Evolutionary conservation across 225 moss, liverwort and hornwort species (phyloP).

Genomic region (Physcomitrium patens): DNA sequence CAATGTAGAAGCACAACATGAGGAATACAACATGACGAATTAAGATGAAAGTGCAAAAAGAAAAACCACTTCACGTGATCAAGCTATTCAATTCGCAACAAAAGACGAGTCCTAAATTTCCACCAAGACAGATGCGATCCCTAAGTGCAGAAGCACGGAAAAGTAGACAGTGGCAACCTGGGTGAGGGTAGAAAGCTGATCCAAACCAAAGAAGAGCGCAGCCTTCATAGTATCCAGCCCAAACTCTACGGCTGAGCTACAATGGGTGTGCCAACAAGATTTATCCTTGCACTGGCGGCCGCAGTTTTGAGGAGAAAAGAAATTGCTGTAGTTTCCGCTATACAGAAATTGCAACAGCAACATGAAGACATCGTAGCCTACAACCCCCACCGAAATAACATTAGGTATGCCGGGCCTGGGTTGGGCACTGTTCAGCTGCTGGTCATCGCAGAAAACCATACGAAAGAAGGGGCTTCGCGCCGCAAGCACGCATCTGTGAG

Average conservation of each 20-base stretch:
- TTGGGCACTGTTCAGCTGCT: conserved; percentile 22
- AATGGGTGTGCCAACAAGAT: conserved; percentile 46
- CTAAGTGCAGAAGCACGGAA: neutral
- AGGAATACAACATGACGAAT: neutral
- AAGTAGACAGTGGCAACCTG: conserved; percentile 31
- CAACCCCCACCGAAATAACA: conserved; percentile 51
- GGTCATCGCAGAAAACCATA: conserved; percentile 49
- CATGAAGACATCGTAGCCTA: conserved; percentile 52
- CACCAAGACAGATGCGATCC: too few species aligned
- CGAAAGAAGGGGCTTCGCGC: conserved; percentile 57
- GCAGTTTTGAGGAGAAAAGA: conserved; percentile 30
- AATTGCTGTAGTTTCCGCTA: conserved; percentile 33
- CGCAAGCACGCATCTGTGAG: conserved; percentile 49
- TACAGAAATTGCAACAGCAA: conserved; percentile 50
- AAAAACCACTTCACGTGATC: too few species aligned
- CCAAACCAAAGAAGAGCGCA: conserved; percentile 51
- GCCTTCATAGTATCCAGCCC: conserved; percentile 49
- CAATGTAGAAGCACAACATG: neutral
- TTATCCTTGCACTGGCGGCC: conserved; percentile 42
- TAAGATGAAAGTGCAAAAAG: too few species aligned
- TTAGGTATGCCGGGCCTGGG: conserved; percentile 25
- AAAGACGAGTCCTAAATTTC: too few species aligned
- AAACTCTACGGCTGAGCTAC: conserved; percentile 46
- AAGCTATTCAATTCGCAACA: too few species aligned
- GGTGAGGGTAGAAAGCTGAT: conserved; percentile 45